Base-by-base conservation (phyloP, 345 rosid genomes). In the Salix caprea region DNA sequence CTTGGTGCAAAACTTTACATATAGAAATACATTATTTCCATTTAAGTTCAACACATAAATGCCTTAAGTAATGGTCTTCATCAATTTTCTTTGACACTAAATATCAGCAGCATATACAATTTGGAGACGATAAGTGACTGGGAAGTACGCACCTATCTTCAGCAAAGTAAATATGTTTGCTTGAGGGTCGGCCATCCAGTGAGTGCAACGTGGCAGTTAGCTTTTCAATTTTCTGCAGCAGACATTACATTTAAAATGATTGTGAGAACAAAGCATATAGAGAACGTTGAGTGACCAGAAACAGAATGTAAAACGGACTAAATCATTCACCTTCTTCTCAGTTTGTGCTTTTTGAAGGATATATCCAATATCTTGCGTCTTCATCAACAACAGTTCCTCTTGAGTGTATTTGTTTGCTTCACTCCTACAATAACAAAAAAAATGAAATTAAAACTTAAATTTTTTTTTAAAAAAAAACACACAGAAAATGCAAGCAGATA, bases 331-430 rank as follows among this genome's bases (percentile, higher is more conserved):
- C 84, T 87, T 91, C 62, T 87, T 91, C 83, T 95, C 99, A 73
- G 90, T 89, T 81, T 95, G 99, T 83, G 89, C 70, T 74, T 91
- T 95, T 73, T 91, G 96, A 77, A 88, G 87, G 74, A 95, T 77
- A 78, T 95, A 95, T 67, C 98, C 98, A 21, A 90, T 83, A 75
- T 94, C 98, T 76, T 91, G 99, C 0, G 99, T 92, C 84, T 93
- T 93, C 99, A 92, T 94, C 68, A 91, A 15, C 93, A 88, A 84
- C 65, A 92, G 91, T 79, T 93, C 97, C 72, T 91, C 99, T 19
- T 86, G 85, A 73, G 84, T 85, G 85, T 94, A 94, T 65, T 89
- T 90, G 74, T 91, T 90, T 2, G 91, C 83, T 81, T 86, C 89
- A 44, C 81, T 89, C 90, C 99, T 94, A 74, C 24, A 81, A 68